Conservation (phyloP, 2,329 filamentous ascomycete genomes). For the Dactylellina cionopaga region DNA sequence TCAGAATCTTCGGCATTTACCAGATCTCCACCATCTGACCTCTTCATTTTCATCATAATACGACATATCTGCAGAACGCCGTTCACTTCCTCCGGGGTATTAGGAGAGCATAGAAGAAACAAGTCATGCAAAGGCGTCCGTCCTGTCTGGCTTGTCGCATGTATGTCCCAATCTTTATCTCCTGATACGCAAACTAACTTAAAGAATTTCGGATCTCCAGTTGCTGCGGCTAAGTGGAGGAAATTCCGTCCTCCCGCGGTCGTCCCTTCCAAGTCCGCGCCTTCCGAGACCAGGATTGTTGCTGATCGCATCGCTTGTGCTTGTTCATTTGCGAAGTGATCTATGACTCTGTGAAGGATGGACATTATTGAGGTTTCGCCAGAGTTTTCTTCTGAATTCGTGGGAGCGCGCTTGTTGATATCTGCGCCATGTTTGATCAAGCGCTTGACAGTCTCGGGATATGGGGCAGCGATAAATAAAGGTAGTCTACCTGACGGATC, state of each 20-base stretch:
- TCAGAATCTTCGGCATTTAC: neutral
- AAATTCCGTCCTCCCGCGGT: neutral
- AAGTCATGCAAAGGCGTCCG: neutral
- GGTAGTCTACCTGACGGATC: too few species aligned
- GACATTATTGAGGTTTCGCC: neutral
- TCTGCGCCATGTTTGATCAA: constrained; percentile 2
- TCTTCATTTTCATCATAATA: constrained; percentile 5
- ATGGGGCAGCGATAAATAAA: too few species aligned
- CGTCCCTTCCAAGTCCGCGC: neutral
- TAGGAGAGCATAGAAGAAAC: neutral
- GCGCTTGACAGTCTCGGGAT: constrained; percentile 5
- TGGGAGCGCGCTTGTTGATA: neutral
- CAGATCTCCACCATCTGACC: neutral
- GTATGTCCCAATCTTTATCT: constrained; percentile 11
- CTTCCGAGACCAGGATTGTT: neutral
- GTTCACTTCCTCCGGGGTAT: neutral
- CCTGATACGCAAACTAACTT: constrained; percentile 1
- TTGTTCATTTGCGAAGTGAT: neutral
- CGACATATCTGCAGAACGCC: neutral
- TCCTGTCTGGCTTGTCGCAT: neutral
- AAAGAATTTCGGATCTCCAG: constrained; percentile 7
- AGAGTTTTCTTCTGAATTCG: neutral
- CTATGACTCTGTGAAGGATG: neutral
- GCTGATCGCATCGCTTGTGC: neutral
- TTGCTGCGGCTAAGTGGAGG: neutral